These are phyloP conservation scores for Barbarea vulgaris DNA, from an alignment of 345 rosid species.

Conservation along the genomic window DNA sequence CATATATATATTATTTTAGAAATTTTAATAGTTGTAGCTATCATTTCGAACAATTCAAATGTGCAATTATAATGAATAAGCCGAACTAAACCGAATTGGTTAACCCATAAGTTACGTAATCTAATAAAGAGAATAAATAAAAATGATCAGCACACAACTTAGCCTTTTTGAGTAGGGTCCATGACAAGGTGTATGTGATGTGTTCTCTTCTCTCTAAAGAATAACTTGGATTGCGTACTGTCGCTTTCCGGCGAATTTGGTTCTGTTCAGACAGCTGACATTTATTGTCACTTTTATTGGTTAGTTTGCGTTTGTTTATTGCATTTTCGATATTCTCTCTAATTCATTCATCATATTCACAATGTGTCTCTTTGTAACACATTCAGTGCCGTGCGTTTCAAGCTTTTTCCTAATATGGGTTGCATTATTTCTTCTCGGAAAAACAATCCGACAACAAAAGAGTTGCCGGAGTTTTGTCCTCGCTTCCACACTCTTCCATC, in stretches of 20 bases:
- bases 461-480: constrained; percentile 23
- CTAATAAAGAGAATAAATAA: constrained; percentile 18
- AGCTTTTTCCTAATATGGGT: constrained; percentile 26
- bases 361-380: constrained; percentile 13
- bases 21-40: too few relatives aligned
- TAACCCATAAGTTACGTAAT: not conserved
- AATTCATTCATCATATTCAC: constrained; percentile 2
- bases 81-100: not conserved
- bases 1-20: too few relatives aligned
- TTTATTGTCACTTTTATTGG: not conserved
- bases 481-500: constrained; percentile 16
- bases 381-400: constrained; percentile 25
- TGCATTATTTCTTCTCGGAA: constrained; percentile 28
- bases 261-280: constrained; percentile 24
- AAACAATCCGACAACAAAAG: constrained; percentile 18
- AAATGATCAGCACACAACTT: constrained; percentile 8
- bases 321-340: constrained; percentile 33
- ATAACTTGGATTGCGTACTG: constrained; percentile 23
- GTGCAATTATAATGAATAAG: not conserved
- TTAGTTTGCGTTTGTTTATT: constrained; percentile 24
- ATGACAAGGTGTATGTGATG: not conserved
- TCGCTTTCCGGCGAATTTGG: constrained; percentile 39
- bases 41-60: not conserved
- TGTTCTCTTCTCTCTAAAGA: constrained; percentile 1
- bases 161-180: constrained; percentile 25